Base-by-base conservation (phyloP, 805 yeast genomes). In the Hanseniaspora hatyaiensis region DNA sequence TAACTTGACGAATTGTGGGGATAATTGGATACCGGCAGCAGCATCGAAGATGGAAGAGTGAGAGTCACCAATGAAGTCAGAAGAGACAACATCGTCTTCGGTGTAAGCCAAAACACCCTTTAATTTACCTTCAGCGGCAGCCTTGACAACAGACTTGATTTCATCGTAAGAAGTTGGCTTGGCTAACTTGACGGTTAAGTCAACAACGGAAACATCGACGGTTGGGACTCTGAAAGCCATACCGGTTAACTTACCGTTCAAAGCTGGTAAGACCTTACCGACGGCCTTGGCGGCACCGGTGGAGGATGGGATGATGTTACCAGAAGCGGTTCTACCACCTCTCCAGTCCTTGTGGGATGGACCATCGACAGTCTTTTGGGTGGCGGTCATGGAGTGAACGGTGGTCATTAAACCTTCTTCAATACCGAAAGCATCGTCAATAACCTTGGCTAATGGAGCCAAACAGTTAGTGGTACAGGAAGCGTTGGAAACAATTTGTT, bases 271-370 rank as follows among this genome's bases (percentile, higher is more conserved):
- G 62, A 77, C 82, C 69, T 75, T 76, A 69, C 82, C 82, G 58
- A 78, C 83, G 57, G 82, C 82, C 73, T 78, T 78, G 54, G 83
- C 83, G 57, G 83, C 83, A 73, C 83, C 83, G 49, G 83, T 78
- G 56, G 82, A 75, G 50, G 82, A 77, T 67, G 83, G 83, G 60
- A 78, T 78, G 64, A 78, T 77, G 76, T 78, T 77, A 62, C 78
- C 82, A 53, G 81, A 75, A 61, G 83, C 83, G 59, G 82, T 75
- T 72, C 83, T 74, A 66, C 82, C 83, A 70, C 82, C 82, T 75
- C 83, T 76, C 83, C 83, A 77, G 71, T 77, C 83, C 70, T 78
- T 78, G 71, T 75, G 80, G 65, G 83, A 77, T 63, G 82, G 80
- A 70, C 82, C 82, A 64, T 78, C 83, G 58, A 78, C 83, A 53